Base-by-base conservation (phyloP, 495 filamentous ascomycete species). In the Xylaria telfairii region DNA sequence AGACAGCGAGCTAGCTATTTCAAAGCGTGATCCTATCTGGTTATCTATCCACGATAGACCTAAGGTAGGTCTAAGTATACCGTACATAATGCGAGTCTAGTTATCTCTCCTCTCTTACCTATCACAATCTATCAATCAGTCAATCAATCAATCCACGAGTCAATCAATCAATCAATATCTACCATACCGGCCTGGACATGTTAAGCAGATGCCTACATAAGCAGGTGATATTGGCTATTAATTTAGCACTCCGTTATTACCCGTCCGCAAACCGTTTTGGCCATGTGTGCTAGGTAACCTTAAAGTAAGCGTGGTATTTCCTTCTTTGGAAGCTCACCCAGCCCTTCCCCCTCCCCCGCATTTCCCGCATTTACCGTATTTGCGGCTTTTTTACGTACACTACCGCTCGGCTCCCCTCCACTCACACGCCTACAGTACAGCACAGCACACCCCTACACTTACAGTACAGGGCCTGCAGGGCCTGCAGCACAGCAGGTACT, bases 301-400 rank as follows among this genome's bases (percentile, higher is more conserved):
- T n/a, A n/a, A n/a, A n/a, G n/a, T n/a, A 49, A 47, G 64, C 34
- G 34, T 8, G 3, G 34, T 13, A 54, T n/a, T 67, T 67, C 32
- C 32, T 26, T 15, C 47, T 67, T 54, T 56, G 65, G 60, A 63
- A 63, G 60, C 12, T 32, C 60, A 24, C 12, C 28, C 62, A 5
- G n/a, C 34, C 12, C 30, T 6, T 5, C 34, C 61, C 61, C 65
- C 51, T 67, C 65, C 65, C 64, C 65, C 65, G 65, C 65, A 56
- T 67, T 66, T n/a, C n/a, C n/a, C n/a, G n/a, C n/a, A n/a, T n/a
- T 30, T 47, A 49, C 61, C 61, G 44, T 65, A 46, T 65, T 12
- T 9, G 28, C 54, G 21, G 26, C n/a, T 28, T 57, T 57, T 57
- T 57, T 57, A 47, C 42, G 57, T 61, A 61, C 54, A 13, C 44